Evolutionary conservation across 2,329 filamentous ascomycete genomes (phyloP).

Genomic region (Aureobasidium subglaciale): DNA sequence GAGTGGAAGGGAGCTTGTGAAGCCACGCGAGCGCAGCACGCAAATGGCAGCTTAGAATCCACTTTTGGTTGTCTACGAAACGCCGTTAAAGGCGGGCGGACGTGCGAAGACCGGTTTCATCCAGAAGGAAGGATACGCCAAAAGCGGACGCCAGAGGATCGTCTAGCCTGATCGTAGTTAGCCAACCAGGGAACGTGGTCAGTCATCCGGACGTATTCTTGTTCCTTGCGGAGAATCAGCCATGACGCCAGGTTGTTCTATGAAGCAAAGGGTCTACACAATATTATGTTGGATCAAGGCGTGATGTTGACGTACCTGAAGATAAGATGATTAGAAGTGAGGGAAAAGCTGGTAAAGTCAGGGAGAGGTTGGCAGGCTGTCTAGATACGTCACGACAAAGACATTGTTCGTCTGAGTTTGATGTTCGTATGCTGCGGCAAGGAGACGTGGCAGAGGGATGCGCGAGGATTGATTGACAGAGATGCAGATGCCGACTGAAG

Average conservation of each 20-base stretch:
- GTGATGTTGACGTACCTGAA: conserved; percentile 4
- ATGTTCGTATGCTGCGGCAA: conserved; percentile 11
- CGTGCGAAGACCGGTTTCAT: conserved; percentile 13
- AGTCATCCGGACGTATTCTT: conserved; percentile 6
- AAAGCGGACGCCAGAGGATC: conserved; percentile 16
- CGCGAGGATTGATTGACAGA: not conserved
- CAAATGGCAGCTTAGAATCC: conserved; percentile 12
- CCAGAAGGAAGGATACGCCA: conserved; percentile 12
- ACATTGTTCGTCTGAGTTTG: conserved; percentile 5
- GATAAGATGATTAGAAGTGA: not conserved
- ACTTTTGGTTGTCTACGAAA: conserved; percentile 15
- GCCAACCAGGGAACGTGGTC: conserved; percentile 8
- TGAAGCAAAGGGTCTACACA: conserved; percentile 9
- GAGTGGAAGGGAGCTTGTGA: conserved; percentile 8
- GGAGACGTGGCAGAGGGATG: not conserved
- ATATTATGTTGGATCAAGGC: conserved; percentile 3
- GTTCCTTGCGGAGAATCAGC: conserved; percentile 13
- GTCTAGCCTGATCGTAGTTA: conserved; percentile 13
- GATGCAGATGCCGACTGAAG: conserved; percentile 4
- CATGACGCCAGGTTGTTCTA: conserved; percentile 13
- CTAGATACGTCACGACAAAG: not conserved
- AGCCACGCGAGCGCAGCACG: conserved; percentile 16
- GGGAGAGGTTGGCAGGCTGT: not conserved
- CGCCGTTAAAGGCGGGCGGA: conserved; percentile 10
- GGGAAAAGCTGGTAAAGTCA: not conserved